Percentiles rank a stretch among this genome's conserved stretches.
phyloP scores from a whole-genome alignment of 1,139 yeast species.

The Yamadazyma atlantica region DNA sequence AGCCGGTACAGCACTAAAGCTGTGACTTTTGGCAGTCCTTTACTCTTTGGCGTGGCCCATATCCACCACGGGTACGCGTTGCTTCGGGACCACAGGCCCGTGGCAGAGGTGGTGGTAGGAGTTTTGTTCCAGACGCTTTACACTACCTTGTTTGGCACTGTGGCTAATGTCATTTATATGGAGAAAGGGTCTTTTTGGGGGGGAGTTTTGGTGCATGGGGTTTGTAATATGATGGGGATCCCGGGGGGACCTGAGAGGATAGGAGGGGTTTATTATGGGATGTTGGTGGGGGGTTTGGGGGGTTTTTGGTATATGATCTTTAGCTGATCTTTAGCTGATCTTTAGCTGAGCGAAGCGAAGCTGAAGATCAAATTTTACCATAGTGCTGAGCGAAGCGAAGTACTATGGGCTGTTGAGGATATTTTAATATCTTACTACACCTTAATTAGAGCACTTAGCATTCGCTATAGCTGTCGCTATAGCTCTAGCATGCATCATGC shows the following conservation, averaged over 20 bases:
- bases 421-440: too few relatives aligned
- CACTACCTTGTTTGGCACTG: constrained; percentile 78
- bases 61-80: constrained; percentile 76
- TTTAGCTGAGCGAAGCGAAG: too few relatives aligned
- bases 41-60: constrained; percentile 89
- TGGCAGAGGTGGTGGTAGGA: constrained; percentile 7
- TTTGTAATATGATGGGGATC: constrained; percentile 80
- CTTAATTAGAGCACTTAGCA: too few relatives aligned
- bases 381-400: too few relatives aligned
- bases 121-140: constrained; percentile 58
- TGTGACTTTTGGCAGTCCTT: constrained; percentile 51
- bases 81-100: too few relatives aligned
- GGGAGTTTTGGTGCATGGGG: constrained; percentile 60
- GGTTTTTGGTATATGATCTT: too few relatives aligned
- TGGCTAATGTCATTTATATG: constrained; percentile 63
- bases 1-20: constrained; percentile 19
- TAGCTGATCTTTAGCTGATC: too few relatives aligned
- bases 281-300: too few relatives aligned
- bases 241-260: constrained; percentile 37
- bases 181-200: constrained; percentile 60
- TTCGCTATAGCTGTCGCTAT: too few relatives aligned
- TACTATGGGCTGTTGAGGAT: too few relatives aligned
- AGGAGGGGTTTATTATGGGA: constrained; percentile 7
- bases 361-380: too few relatives aligned
- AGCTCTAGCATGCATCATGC: too few relatives aligned